Conservation (phyloP, 2,329 filamentous ascomycete genomes). For the Talaromyces atroroseus region DNA sequence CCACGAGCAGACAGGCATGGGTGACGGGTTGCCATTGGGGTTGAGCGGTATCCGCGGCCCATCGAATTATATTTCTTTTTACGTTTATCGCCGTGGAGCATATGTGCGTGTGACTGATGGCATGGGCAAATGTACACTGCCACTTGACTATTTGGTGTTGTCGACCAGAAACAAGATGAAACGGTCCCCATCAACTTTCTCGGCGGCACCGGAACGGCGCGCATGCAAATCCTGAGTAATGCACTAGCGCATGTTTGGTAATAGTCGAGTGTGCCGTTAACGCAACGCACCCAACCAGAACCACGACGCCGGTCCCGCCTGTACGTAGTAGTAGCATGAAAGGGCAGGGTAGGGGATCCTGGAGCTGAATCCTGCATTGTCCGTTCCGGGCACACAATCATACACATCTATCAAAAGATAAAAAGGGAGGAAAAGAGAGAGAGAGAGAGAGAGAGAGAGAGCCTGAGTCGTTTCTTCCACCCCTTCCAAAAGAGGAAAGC, state of each 20-base stretch:
- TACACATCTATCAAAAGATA: background rate
- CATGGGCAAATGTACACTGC: background rate
- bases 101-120: background rate
- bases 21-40: constrained; percentile 2
- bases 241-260: background rate
- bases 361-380: constrained; percentile 8
- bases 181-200: constrained; percentile 8
- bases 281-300: constrained; percentile 10
- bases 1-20: constrained; percentile 10
- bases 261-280: background rate
- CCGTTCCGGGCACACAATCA: background rate
- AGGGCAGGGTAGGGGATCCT: background rate
- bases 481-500: background rate
- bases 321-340: background rate
- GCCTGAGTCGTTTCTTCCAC: background rate
- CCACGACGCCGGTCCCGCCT: constrained; percentile 1
- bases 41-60: constrained; percentile 14
- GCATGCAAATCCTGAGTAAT: constrained; percentile 11
- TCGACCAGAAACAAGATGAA: background rate
- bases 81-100: background rate
- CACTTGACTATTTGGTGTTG: background rate
- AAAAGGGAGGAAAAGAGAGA: too few relatives aligned
- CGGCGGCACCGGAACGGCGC: constrained; percentile 9
- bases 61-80: constrained; percentile 6
- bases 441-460: background rate